Evolutionary conservation across 257 asterid species (phyloP).

Genomic region (Echium plantagineum): DNA sequence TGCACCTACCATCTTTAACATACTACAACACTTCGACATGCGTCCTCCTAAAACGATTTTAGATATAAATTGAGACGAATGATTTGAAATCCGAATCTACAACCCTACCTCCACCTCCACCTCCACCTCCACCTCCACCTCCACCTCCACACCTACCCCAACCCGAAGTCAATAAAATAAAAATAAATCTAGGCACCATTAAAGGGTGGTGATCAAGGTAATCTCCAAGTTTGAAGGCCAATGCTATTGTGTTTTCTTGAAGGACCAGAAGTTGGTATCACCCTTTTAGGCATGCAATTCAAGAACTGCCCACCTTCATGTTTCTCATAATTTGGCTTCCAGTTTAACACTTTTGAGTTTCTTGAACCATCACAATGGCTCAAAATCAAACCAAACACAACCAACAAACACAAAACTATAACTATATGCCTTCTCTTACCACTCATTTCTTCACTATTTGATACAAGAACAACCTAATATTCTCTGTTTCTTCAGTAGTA

Average conservation of each 20-base stretch:
- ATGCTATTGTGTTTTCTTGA: slow-evolving; percentile 15
- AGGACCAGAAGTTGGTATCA: slow-evolving; percentile 12
- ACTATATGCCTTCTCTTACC: background rate
- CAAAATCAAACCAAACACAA: background rate
- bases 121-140: too few species aligned
- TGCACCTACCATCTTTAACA: too few species aligned
- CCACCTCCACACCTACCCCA: too few species aligned
- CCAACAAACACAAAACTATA: background rate
- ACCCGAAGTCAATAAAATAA: too few species aligned
- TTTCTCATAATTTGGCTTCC: slow-evolving; percentile 1
- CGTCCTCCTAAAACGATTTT: too few species aligned
- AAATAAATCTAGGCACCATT: too few species aligned
- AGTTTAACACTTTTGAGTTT: slow-evolving; percentile 6
- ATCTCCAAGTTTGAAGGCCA: slow-evolving; percentile 15
- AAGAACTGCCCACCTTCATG: slow-evolving; percentile 7
- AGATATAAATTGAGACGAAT: too few species aligned
- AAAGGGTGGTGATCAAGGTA: slow-evolving; percentile 7
- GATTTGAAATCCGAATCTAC: too few species aligned
- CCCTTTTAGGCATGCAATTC: slow-evolving; percentile 11
- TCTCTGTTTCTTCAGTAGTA: background rate
- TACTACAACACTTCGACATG: too few species aligned
- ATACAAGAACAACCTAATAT: background rate
- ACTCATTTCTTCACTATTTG: background rate
- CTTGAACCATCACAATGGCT: slow-evolving; percentile 5
- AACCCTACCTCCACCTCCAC: too few species aligned